phyloP scores from a whole-genome alignment of 108 stramenopile species.

The Nitzschia sp. region DNA sequence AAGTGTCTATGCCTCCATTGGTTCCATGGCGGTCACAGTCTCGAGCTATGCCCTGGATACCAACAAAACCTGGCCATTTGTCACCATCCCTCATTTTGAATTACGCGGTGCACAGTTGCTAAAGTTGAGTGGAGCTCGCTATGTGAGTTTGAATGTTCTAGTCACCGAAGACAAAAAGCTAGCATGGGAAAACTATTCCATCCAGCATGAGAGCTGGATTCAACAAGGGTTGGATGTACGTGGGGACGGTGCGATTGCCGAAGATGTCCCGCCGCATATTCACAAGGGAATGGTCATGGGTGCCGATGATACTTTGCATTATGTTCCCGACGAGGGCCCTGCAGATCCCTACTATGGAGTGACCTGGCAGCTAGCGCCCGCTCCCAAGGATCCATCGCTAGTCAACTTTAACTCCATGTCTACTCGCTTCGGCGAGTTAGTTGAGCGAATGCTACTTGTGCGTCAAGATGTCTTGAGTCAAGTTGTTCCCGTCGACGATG shows the following conservation, averaged over 20 bases:
- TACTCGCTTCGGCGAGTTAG: background rate
- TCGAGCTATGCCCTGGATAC: too few relatives aligned
- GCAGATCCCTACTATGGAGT: background rate
- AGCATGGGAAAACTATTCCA: constrained; percentile 18
- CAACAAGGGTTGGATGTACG: background rate
- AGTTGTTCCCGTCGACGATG: background rate
- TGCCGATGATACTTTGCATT: too few relatives aligned
- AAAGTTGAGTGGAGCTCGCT: background rate
- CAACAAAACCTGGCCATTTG: constrained; percentile 13
- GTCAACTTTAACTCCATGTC: constrained; percentile 14
- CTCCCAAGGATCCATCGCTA: constrained; percentile 10
- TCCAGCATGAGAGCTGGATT: constrained; percentile 13
- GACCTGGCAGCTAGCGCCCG: constrained; percentile 23
- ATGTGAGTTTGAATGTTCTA: background rate
- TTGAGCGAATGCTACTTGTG: background rate
- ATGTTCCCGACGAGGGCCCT: background rate
- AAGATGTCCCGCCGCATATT: background rate
- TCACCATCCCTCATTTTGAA: constrained; percentile 16
- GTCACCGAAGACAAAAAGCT: constrained; percentile 1
- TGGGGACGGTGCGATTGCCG: too few relatives aligned
- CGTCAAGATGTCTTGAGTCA: background rate
- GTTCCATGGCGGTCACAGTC: too few relatives aligned
- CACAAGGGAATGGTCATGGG: too few relatives aligned
- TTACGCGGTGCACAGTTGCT: background rate
- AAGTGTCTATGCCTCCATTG: too few relatives aligned